Percentiles rank a stretch among this genome's conserved stretches.
These are phyloP conservation scores for Naumovozyma castellii DNA, from an alignment of 805 yeast genomes.

Conservation along the genomic window DNA sequence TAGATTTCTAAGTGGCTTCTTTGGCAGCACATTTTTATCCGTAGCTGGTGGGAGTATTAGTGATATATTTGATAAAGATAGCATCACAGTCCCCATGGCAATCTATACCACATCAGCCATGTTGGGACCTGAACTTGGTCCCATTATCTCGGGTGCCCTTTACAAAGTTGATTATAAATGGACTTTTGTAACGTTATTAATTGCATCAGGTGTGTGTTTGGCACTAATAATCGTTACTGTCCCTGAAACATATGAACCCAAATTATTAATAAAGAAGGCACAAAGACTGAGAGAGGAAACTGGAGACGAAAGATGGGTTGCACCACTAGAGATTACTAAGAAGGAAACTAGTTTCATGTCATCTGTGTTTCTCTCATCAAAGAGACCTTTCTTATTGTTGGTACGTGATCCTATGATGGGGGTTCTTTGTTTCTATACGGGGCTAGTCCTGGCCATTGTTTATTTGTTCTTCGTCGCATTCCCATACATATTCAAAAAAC, in stretches of 20 bases:
- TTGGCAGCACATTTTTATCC: constrained; percentile 65
- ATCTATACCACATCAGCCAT: constrained; percentile 55
- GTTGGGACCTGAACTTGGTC: constrained; percentile 64
- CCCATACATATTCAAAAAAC: constrained; percentile 48
- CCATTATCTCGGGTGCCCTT: constrained; percentile 49
- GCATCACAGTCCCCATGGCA: constrained; percentile 63
- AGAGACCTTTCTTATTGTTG: constrained; percentile 44
- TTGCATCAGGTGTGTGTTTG: constrained; percentile 52
- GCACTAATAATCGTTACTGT: constrained; percentile 36
- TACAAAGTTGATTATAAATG: constrained; percentile 51
- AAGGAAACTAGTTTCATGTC: constrained; percentile 34
- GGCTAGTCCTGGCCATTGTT: constrained; percentile 48
- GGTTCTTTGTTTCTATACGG: constrained; percentile 46
- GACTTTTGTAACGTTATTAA: constrained; percentile 56
- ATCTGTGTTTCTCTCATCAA: constrained; percentile 38
- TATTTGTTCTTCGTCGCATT: constrained; percentile 59
- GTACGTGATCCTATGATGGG: constrained; percentile 46
- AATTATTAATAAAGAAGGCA: constrained; percentile 44
- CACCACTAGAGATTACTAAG: constrained; percentile 33
- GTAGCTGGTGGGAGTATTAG: constrained; percentile 73
- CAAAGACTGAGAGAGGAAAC: constrained; percentile 41
- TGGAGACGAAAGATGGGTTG: constrained; percentile 40
- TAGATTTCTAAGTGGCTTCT: constrained; percentile 60
- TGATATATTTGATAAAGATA: constrained; percentile 53
- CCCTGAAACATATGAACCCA: constrained; percentile 59